Evolutionary conservation across 352 stramenopile species (phyloP), one percentile per base, ranked within the genome.

Genomic region (Plasmopara muralis): DNA sequence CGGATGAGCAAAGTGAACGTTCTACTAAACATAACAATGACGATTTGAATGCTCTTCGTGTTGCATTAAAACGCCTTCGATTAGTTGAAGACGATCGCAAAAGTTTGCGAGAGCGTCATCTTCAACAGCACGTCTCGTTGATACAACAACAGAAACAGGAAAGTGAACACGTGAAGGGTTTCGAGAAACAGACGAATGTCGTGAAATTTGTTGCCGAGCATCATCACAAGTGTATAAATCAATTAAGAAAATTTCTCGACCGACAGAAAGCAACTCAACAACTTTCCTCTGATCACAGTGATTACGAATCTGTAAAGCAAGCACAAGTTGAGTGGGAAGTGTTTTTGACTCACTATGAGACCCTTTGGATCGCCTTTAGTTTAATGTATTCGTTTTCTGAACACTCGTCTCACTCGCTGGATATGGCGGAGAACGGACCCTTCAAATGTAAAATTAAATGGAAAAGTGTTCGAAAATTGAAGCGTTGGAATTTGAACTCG

Each of bases 351-450:
- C 52, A 70, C 18, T 71, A 67, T 10, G 55, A 68, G 13, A 41
- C 38, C 9, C 50, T 71, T 30, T 71, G 63, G 63, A 51, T 62
- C 30, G 43, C 63, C 1, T 71, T 71, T 16, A 29, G 48, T 14
- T 18, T 47, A 3, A 7, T 71, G 8, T 55, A 60, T 54, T 55
- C 50, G 13, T 39, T 38, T 4, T 2, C 59, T 20, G 13, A 10
- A 5, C 12, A 43, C 30, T 41, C 51, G 4, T 9, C 29, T 1
- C 13, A 31, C n/a, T 38, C 10, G 7, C 25, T 51, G n/a, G n/a
- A 38, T 6, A 41, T 15, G 10, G 37, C 37, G 13, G 10, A 41
- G 3, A 41, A 41, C 37, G 37, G 13, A 9, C 8, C 37, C 37
- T 15, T 41, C 2, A n/a, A 4, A 8, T 41, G 37, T 15, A 9